Evolutionary conservation across 169 alveolate genomes (phyloP), one percentile per base, ranked within the genome.

Genomic region (Plasmodium cynomolgi): DNA sequence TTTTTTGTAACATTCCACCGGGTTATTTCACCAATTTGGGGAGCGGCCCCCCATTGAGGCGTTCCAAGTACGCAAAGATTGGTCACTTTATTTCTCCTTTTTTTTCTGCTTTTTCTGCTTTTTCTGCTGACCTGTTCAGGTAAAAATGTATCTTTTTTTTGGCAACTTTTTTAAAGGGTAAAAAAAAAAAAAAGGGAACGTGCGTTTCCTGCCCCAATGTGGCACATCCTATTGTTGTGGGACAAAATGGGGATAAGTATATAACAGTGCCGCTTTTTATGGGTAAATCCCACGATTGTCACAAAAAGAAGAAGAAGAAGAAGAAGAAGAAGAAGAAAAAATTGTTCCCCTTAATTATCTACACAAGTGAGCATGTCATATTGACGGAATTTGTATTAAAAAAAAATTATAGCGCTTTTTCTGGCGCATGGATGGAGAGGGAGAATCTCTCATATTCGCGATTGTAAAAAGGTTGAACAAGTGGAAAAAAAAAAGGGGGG

Each of bases 91-190:
- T n/a, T n/a, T n/a, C n/a, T n/a, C n/a, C n/a, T n/a, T n/a, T n/a
- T n/a, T n/a, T n/a, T n/a, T n/a, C n/a, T n/a, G n/a, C n/a, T 26
- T 77, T 26, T 26, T 11, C 17, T 11, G 3, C 29, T 15, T 77
- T 33, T 77, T 77, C 23, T 33, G 17, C 84, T 77, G 84, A 77
- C 68, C 50, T 33, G 68, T 77, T 77, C 84, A 77, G 84, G 84
- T 20, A 33, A 77, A 77, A 77, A 33, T 29, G 47, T 80, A 39
- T n/a, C 29, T 39, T 2, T 26, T 58, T 83, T 54, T 8, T 58
- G 62, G 62, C 62, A 50, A 15, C 23, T 15, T 50, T 50, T 50
- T 50, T 50, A 20, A 2, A 50, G 62, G 23, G 23, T 0, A 50
- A 50, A 13, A 50, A 50, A 15, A 50, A 15, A 13, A 15, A 15